A percentile compares a stretch with the other conserved stretches of the same genome.
Evolutionary conservation across 163 green algal genomes (phyloP).

Genomic region (Prototheca cutis): DNA sequence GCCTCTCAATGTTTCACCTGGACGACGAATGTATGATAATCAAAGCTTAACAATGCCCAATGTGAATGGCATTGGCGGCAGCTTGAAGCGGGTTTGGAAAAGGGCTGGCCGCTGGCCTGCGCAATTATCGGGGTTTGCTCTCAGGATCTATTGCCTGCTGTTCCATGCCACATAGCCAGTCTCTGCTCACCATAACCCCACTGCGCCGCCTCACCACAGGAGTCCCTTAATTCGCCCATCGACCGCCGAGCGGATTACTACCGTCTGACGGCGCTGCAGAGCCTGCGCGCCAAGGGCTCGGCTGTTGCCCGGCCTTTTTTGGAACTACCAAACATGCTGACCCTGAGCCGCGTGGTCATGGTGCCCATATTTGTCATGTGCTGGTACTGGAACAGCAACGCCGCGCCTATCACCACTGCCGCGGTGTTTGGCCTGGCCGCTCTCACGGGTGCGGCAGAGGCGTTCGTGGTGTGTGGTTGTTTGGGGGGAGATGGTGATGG

Average conservation of each 20-base stretch:
- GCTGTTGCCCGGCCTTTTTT: slow-evolving; percentile 39
- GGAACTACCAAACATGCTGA: slow-evolving; percentile 63
- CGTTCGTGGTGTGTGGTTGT: background rate
- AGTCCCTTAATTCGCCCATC: slow-evolving; percentile 54
- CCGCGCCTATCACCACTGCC: slow-evolving; percentile 13
- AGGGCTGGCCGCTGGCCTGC: too few species aligned
- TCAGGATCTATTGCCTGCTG: too few species aligned
- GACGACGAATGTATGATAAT: too few species aligned
- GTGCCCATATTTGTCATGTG: slow-evolving; percentile 53
- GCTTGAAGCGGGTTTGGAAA: too few species aligned
- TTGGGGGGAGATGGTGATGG: background rate
- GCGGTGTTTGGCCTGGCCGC: slow-evolving; percentile 25
- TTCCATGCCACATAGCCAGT: too few species aligned
- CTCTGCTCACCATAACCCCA: too few species aligned
- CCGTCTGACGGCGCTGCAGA: slow-evolving; percentile 22
- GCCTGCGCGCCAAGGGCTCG: slow-evolving; percentile 3
- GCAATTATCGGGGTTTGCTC: too few species aligned
- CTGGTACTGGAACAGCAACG: slow-evolving; percentile 25
- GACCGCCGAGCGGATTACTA: slow-evolving; percentile 62
- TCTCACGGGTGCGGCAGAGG: slow-evolving; percentile 8
- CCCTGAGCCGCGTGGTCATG: slow-evolving; percentile 50
- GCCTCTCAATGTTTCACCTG: too few species aligned
- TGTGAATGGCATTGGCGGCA: too few species aligned
- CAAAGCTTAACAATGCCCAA: too few species aligned
- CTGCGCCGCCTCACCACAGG: slow-evolving; percentile 20